Conservation (phyloP, 345 rosid species). For the Lepidium didymum region DNA sequence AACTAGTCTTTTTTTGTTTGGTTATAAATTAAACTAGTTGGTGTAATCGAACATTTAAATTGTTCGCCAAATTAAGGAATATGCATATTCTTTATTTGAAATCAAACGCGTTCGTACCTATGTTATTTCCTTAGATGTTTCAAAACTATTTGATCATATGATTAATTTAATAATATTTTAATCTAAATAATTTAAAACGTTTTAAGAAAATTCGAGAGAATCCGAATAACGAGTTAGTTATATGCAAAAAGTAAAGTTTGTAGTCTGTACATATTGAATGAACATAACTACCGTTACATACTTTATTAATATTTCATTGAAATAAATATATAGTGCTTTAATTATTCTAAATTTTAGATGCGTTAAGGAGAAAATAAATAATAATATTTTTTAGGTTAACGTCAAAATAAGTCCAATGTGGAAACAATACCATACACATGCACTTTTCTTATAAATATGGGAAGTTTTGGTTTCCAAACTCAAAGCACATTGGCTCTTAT, state of each 20-base stretch:
- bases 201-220: neutral
- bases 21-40: neutral
- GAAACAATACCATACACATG: constrained; percentile 1
- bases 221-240: constrained; percentile 7
- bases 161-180: neutral
- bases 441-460: constrained; percentile 9
- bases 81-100: neutral
- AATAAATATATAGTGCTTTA: neutral
- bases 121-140: neutral
- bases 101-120: neutral
- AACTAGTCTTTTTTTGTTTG: too few relatives aligned
- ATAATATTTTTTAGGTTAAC: neutral
- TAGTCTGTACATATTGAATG: neutral
- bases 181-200: neutral
- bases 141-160: neutral
- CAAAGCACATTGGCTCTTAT: constrained; percentile 15
- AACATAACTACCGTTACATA: neutral
- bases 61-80: neutral
- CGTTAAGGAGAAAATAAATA: neutral
- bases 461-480: constrained; percentile 9
- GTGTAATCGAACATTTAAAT: neutral
- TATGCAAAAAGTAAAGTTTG: neutral
- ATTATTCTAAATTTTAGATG: neutral
- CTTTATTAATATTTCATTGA: neutral
- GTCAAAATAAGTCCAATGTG: constrained; percentile 15